Evolutionary conservation across 2,329 filamentous ascomycete genomes (phyloP), one percentile per base, ranked within the genome.

Genomic region (Aspergillus unguis): DNA sequence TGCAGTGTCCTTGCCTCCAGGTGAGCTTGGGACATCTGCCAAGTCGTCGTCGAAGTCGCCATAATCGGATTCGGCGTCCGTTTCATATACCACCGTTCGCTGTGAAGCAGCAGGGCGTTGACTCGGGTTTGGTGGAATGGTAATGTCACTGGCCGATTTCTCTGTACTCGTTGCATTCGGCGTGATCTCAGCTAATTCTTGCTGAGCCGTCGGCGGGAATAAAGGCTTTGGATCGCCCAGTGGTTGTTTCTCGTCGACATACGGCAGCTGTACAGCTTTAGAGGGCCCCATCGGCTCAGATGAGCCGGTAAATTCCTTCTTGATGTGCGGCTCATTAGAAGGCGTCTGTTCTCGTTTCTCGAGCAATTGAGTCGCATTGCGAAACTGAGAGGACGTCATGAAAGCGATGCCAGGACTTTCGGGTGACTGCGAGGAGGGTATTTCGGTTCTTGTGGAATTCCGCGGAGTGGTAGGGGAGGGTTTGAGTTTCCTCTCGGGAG

Each of bases 381-480:
- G 61, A 37, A 70, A 67, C 41, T 70, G 65, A 31, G 66, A 70
- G 7, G 69, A 67, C n/a, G 69, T 65, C 29, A 71, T 65, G n/a
- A 71, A 56, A 8, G 64, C 62, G 10, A 73, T 42, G 2, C 67
- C 68, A 23, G 72, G 71, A 41, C 71, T 74, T 58, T 75, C 71
- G 1, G 72, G 72, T 6, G 72, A 74, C 37, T 75, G 72, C 5
- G 72, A 75, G 3, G 72, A 75, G 4, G 71, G 72, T 49, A 75
- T 68, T 48, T 72, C 70, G 6, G 62, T 54, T 42, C 54, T 66
- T 17, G 52, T 56, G 31, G 46, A 47, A 54, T 71, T 74, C 38
- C 57, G 62, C 5, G 72, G 72, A 1, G 72, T 75, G 5, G 59
- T 49, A 31, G 67, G 69, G 9, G 31, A 36, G 27, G 36, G 23